Percentiles rank a stretch among this genome's conserved stretches.
Conservation (phyloP, 2,329 filamentous ascomycete genomes). For the Oidium heveae region DNA sequence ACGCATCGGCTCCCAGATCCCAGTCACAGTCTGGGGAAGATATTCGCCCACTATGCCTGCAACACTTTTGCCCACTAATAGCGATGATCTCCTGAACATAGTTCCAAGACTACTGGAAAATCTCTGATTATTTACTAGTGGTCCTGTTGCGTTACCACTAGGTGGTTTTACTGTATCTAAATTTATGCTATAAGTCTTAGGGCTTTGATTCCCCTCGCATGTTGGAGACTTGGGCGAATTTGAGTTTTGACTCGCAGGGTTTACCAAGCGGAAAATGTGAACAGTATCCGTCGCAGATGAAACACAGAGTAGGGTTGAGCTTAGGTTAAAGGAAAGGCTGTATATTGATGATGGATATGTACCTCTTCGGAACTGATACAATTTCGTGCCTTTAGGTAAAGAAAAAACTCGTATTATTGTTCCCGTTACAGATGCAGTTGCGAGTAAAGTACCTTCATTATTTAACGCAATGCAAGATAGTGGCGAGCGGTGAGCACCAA, state of each 20-base stretch:
- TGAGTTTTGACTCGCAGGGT: constrained; percentile 16
- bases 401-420: constrained; percentile 94
- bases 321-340: constrained; percentile 96
- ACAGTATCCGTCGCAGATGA: constrained; percentile 92
- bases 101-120: constrained; percentile 63
- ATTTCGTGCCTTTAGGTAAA: constrained; percentile 68
- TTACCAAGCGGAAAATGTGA: constrained; percentile 69
- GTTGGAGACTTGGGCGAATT: constrained; percentile 13
- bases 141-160: constrained; percentile 10
- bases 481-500: constrained; percentile 82
- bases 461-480: constrained; percentile 80
- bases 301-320: constrained; percentile 77
- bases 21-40: constrained; percentile 73
- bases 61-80: constrained; percentile 73
- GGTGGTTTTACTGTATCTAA: constrained; percentile 17
- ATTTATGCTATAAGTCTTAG: constrained; percentile 28
- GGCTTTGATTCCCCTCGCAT: constrained; percentile 9
- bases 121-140: constrained; percentile 17
- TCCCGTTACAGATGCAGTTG: constrained; percentile 89
- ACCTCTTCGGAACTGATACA: constrained; percentile 86
- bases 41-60: constrained; percentile 80
- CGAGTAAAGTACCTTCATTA: constrained; percentile 71
- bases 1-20: constrained; percentile 88
- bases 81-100: constrained; percentile 80
- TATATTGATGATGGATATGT: constrained; percentile 92